Evolutionary conservation across 208 protist genomes (phyloP), one percentile per base, ranked within the genome.

Genomic region (Trypanosoma platydactyli): DNA sequence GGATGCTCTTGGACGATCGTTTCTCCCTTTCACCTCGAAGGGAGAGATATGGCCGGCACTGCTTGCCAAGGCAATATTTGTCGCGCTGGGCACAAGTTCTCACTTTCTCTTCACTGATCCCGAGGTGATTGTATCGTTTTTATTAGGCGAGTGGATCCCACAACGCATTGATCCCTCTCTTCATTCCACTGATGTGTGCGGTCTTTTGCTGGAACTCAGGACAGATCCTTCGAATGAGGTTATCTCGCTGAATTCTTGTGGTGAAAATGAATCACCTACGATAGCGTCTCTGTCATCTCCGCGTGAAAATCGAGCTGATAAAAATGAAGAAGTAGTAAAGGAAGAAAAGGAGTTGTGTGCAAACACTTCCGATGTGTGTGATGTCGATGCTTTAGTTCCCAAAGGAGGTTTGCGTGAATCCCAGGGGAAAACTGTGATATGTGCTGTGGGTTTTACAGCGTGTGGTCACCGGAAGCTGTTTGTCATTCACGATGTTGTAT

Each of bases 1-100:
- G 12, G 90, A 96, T 72, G 79, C 78, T 30, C 79, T 95, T 0
- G 90, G 87, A 20, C 73, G 87, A 2, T 77, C 88, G 29, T 78
- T 96, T 59, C 72, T 96, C 18, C 86, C 76, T 16, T 73, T 90
- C 16, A 95, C 88, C 5, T 68, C 79, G 12, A 68, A 73, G 27
- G 83, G 83, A 66, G 90, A 96, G 80, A 64, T 96, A 64, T 96
- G 92, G 92, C 90, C 90, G 6, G 91, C 89, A 9, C 42, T 96
- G 18, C 63, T 96, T 0, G 88, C 80, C 42, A 96, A 96, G 67
- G 92, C 92, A 15, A 65, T 97, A 20, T 56, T 96, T 48, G 92
- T 94, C 63, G 86, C 72, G 5, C 56, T 83, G 38, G 73, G 80
- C 29, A 52, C 67, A 35, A 66, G 57, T 50, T 22, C 75, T 46